Evolutionary conservation across 192 early-diverging fungal genomes (phyloP), one percentile per base, ranked within the genome.

Genomic region (Coemansia reversa): DNA sequence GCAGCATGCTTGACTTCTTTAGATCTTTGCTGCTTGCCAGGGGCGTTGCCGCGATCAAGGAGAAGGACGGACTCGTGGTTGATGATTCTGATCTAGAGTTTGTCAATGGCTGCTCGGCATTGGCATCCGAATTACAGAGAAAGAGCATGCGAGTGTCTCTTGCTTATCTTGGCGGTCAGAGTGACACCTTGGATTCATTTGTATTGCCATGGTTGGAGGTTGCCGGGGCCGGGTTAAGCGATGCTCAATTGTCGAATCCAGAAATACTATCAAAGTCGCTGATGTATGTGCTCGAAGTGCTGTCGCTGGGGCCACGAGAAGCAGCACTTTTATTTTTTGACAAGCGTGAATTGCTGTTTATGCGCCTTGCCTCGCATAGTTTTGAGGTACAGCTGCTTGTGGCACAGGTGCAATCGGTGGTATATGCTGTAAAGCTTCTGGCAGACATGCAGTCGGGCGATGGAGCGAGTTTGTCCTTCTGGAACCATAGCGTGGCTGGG

Each of bases 1-100:
- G 66, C 58, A 67, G 67, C 6, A 51, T 66, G 23, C 51, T 78
- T 30, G 70, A 62, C 6, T 69, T 78, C 59, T 66, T 65, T n/a
- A 57, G 75, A 18, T 72, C 69, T 5, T 45, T 78, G 29, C 29
- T 78, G 12, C 63, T 78, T 42, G 69, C 66, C 16, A 69, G 19
- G 5, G 75, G 75, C 3, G 55, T 71, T 29, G 20, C 45, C 0
- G 25, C 48, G 11, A 51, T 61, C 8, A 57, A 39, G n/a, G 12
- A 45, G 0, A 4, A 55, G 30, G 25, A 27, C 19, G 39, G n/a
- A 7, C 23, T 51, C 0, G 32, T 14, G 2, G 47, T 39, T 19
- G 66, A 66, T 16, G 4, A 45, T 9, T 11, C 58, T 1, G 75
- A 77, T 16, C 24, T 72, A 51, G 70, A 78, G 18, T 62, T 67